phyloP scores from a whole-genome alignment of 257 asterid genomes.

The Solanum verrucosum region DNA sequence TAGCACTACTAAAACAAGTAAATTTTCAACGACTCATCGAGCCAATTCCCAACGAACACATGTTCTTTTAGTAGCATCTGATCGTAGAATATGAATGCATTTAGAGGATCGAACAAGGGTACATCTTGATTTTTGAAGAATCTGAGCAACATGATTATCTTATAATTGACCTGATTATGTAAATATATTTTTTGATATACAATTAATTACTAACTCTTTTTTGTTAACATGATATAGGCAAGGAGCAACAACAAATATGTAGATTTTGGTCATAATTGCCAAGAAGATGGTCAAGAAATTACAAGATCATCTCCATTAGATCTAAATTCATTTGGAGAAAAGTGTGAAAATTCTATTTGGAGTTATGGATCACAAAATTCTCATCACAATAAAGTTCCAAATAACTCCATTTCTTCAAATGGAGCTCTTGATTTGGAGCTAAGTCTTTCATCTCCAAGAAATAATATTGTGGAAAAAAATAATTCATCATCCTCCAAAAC shows the following conservation, averaged over 20 bases:
- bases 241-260: neutral
- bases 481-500: neutral
- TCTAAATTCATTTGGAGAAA: neutral
- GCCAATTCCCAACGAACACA: neutral
- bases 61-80: neutral
- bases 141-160: neutral
- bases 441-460: neutral
- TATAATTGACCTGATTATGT: neutral
- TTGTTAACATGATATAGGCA: neutral
- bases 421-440: constrained; percentile 3
- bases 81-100: neutral
- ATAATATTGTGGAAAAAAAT: neutral
- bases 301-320: neutral
- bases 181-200: neutral
- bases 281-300: neutral
- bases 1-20: neutral
- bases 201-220: neutral
- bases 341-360: neutral
- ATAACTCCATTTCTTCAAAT: neutral
- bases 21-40: neutral
- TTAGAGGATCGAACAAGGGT: neutral
- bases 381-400: neutral
- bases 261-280: neutral
- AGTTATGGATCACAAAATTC: neutral
- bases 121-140: neutral